Conservation (phyloP, 2,329 filamentous ascomycete genomes). For the Mycosphaerella sp. region DNA sequence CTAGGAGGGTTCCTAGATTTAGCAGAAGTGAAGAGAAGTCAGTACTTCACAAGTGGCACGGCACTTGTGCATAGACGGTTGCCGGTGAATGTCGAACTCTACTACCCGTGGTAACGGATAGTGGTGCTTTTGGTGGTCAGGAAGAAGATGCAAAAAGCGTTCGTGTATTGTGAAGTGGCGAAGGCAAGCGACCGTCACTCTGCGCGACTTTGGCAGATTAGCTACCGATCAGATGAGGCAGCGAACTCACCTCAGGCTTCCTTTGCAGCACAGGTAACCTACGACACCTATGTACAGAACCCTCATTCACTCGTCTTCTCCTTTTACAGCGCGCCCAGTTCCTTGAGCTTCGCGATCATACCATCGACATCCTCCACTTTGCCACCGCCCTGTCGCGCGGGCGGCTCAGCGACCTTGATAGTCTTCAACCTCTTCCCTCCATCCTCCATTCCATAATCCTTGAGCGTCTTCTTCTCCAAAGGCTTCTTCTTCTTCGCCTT, state of each 20-base stretch:
- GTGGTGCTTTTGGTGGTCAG: not conserved
- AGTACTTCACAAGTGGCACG: not conserved
- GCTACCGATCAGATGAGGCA: conserved; percentile 1
- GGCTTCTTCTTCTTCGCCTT: conserved; percentile 99
- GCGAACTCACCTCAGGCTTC: conserved; percentile 1
- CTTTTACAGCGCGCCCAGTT: conserved; percentile 75
- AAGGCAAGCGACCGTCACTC: not conserved
- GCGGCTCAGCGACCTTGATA: conserved; percentile 82
- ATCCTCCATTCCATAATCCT: conserved; percentile 74
- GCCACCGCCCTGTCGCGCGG: conserved; percentile 79
- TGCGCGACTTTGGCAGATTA: conserved; percentile 3
- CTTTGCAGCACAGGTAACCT: not conserved
- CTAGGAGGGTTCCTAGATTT: not conserved
- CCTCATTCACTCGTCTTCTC: conserved; percentile 1
- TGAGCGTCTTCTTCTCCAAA: conserved; percentile 81
- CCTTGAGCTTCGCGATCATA: conserved; percentile 89
- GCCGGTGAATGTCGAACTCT: too few relatives aligned
- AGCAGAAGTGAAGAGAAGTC: not conserved
- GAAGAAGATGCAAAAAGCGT: not conserved
- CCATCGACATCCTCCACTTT: conserved; percentile 98
- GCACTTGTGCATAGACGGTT: not conserved
- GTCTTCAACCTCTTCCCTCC: conserved; percentile 74
- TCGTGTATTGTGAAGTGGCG: not conserved
- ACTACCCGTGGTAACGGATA: not conserved
- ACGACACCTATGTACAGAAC: conserved; percentile 8